These are phyloP conservation scores for Candida pseudoglaebosa DNA, from an alignment of 805 yeast species.

Conservation along the genomic window DNA sequence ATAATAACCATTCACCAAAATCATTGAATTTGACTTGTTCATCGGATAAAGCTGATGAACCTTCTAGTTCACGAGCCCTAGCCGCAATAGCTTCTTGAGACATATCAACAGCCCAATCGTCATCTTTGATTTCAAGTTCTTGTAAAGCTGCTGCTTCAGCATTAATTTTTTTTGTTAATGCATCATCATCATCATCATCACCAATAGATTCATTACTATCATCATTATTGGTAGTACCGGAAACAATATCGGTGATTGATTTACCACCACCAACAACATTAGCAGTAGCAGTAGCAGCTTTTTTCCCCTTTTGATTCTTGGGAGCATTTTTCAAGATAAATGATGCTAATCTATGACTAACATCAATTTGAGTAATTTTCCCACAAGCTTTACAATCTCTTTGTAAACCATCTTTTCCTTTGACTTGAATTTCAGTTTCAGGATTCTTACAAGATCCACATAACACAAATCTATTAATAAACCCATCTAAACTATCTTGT, in stretches of 20 bases:
- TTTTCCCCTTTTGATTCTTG: slow-evolving; percentile 60
- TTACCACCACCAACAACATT: slow-evolving; percentile 85
- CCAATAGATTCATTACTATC: slow-evolving; percentile 29
- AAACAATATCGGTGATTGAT: slow-evolving; percentile 74
- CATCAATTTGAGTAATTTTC: slow-evolving; percentile 76
- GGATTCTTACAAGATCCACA: slow-evolving; percentile 97
- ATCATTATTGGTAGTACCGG: slow-evolving; percentile 34
- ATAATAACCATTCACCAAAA: slow-evolving; percentile 85
- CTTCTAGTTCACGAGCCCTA: slow-evolving; percentile 85
- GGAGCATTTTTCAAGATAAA: slow-evolving; percentile 90
- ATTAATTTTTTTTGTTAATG: slow-evolving; percentile 70
- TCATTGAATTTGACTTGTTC: slow-evolving; percentile 57
- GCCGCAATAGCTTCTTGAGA: slow-evolving; percentile 93
- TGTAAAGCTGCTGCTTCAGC: slow-evolving; percentile 73
- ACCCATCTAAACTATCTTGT: slow-evolving; percentile 93
- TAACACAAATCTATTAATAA: slow-evolving; percentile 85
- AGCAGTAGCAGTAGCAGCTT: slow-evolving; percentile 85
- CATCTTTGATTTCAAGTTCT: slow-evolving; percentile 68
- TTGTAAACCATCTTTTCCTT: slow-evolving; percentile 68
- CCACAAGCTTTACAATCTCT: slow-evolving; percentile 99
- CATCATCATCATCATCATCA: slow-evolving; percentile 61
- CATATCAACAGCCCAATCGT: slow-evolving; percentile 97
- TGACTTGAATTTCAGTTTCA: slow-evolving; percentile 86
- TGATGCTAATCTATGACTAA: slow-evolving; percentile 81
- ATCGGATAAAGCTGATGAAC: slow-evolving; percentile 41